These are phyloP conservation scores for Cryphonectria nitschkei DNA, from an alignment of 2,329 filamentous ascomycete species.

Conservation along the genomic window DNA sequence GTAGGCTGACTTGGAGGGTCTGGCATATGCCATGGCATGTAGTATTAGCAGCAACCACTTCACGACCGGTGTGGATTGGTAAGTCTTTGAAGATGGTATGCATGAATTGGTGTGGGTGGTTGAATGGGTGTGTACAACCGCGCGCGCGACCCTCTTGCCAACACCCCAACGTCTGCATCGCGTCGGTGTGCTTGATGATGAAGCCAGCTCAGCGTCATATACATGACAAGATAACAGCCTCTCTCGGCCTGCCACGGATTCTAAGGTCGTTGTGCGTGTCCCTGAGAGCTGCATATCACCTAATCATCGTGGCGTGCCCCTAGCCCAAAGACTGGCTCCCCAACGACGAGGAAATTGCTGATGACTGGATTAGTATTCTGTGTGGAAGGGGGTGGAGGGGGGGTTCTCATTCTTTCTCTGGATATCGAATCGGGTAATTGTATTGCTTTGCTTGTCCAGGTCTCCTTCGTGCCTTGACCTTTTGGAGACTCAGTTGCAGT, in stretches of 20 bases:
- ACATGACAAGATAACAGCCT: background rate
- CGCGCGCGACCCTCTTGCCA: background rate
- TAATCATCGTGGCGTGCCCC: background rate
- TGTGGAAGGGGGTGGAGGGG: background rate
- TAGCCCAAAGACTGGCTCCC: background rate
- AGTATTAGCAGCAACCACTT: background rate
- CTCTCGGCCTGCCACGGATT: background rate
- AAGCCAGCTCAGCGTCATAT: background rate
- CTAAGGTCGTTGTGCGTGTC: background rate
- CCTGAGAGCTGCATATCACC: background rate
- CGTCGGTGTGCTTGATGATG: background rate
- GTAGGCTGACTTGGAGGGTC: background rate
- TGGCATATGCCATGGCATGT: background rate
- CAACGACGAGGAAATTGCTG: background rate
- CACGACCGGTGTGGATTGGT: background rate
- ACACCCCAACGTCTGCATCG: background rate
- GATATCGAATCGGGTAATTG: background rate
- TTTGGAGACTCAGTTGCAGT: background rate
- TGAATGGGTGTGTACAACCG: background rate
- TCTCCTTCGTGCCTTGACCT: background rate
- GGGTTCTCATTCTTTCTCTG: background rate
- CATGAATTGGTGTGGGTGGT: background rate
- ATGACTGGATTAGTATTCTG: background rate
- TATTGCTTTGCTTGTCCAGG: background rate
- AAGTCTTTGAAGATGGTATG: background rate